Base-by-base conservation (phyloP, 345 rosid genomes). In the Xanthoceras sorbifolium region DNA sequence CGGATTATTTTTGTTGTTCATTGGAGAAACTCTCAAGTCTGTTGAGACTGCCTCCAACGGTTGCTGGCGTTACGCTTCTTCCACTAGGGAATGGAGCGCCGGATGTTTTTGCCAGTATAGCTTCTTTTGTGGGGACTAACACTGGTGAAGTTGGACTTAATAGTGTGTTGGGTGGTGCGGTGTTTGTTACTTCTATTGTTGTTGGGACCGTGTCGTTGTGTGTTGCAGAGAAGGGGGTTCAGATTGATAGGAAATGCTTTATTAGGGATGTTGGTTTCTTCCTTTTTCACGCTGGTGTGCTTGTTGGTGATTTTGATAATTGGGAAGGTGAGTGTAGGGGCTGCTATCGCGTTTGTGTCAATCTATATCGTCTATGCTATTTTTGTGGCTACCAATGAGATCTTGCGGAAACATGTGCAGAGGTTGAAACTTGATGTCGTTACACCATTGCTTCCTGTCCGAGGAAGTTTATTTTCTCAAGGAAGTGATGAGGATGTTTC, bases 71-170 rank as follows among this genome's bases (percentile, higher is more conserved):
- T 50, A 70, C 97, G 0, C 90, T 94, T 6, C 98, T 94, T 78
- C 98, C 98, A 0, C 89, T 94, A 18, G 98, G 98, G 63, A 94
- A 94, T 81, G 98, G 98, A 28, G 97, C 97, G 0, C 97, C 98
- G 0, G 97, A 94, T 85, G 95, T 94, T 67, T 94, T 93, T 84
- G 93, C 98, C 0, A 94, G 98, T 81, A 93, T 94, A 64, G 97
- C 98, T 44, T 92, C 98, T 28, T 93, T 94, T 67, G 80, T 91
- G 55, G 98, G 98, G 28, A 82, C 85, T 29, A 87, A 91, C 64
- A 82, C 91, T 7, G 96, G 97, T 29, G 92, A 82, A 42, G 96
- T 94, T 20, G 98, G 98, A 59, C 92, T 94, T 75, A 94, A 91
- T 67, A 93, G 98, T 15, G 97, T 94, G 59, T 74, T 93, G 81